Conservation (phyloP, 345 rosid species). For the Lagerstroemia speciosa region DNA sequence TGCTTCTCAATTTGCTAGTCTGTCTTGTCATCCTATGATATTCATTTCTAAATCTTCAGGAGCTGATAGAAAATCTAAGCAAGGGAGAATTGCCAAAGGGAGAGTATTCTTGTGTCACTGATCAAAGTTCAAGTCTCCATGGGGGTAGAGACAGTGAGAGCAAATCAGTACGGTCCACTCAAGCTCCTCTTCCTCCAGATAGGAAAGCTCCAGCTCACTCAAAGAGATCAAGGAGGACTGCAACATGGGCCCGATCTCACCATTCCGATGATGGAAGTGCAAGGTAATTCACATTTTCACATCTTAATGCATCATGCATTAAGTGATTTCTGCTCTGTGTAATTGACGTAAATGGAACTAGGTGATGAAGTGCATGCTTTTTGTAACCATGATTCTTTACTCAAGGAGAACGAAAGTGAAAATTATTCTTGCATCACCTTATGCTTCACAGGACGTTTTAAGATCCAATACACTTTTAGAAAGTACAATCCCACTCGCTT, state of each 20-base stretch:
- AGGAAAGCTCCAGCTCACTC: conserved; percentile 68
- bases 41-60: conserved; percentile 25
- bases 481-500: background rate
- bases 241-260: conserved; percentile 64
- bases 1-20: background rate
- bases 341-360: too few relatives aligned
- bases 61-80: conserved; percentile 62
- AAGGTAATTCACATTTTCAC: conserved; percentile 30
- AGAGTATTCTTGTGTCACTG: conserved; percentile 51
- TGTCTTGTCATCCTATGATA: background rate
- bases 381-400: too few relatives aligned
- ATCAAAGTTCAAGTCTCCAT: conserved; percentile 24
- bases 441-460: background rate
- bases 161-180: conserved; percentile 32
- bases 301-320: background rate
- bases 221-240: conserved; percentile 78
- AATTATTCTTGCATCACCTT: too few relatives aligned
- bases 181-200: conserved; percentile 34
- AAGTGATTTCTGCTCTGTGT: too few relatives aligned
- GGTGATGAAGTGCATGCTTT: too few relatives aligned
- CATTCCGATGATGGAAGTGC: conserved; percentile 79
- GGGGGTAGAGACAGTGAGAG: conserved; percentile 12
- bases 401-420: background rate
- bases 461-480: background rate
- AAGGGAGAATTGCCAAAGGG: conserved; percentile 61